phyloP scores from a whole-genome alignment of 805 yeast species.

The Myxozyma mucilagina region DNA sequence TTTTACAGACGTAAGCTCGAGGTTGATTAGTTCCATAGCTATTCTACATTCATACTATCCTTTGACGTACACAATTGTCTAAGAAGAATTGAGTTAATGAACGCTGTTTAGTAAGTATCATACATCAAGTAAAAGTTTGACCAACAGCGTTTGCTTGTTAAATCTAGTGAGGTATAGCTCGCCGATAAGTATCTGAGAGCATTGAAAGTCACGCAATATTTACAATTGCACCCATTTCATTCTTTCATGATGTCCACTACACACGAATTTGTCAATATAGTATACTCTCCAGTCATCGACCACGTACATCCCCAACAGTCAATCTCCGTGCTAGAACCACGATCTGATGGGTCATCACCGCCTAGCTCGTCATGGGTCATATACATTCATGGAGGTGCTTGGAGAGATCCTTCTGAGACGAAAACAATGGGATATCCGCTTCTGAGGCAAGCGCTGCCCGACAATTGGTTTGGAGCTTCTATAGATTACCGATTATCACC shows the following conservation, averaged over 20 bases:
- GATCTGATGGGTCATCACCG: not conserved
- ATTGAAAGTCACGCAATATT: no score
- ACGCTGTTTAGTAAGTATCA: no score
- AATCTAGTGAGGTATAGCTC: no score
- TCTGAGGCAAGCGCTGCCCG: conserved; percentile 6
- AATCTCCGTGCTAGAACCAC: conserved; percentile 10
- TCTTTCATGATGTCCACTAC: not conserved
- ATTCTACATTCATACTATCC: no score
- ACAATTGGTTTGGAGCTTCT: conserved; percentile 33
- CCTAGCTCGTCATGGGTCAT: conserved; percentile 40
- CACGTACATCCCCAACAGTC: conserved; percentile 26
- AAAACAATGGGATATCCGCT: conserved; percentile 52
- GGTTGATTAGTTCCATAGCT: no score
- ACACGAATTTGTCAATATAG: not conserved
- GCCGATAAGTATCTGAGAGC: no score
- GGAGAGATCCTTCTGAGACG: conserved; percentile 68
- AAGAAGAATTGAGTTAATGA: no score
- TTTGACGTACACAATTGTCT: no score
- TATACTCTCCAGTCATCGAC: conserved; percentile 1
- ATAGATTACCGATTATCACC: conserved; percentile 28
- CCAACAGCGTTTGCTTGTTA: no score
- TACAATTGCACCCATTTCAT: not conserved
- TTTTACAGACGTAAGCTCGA: no score
- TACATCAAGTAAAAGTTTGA: no score
- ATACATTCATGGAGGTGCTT: conserved; percentile 80